These are phyloP conservation scores for Punica granatum DNA, from an alignment of 345 rosid species.

Conservation along the genomic window DNA sequence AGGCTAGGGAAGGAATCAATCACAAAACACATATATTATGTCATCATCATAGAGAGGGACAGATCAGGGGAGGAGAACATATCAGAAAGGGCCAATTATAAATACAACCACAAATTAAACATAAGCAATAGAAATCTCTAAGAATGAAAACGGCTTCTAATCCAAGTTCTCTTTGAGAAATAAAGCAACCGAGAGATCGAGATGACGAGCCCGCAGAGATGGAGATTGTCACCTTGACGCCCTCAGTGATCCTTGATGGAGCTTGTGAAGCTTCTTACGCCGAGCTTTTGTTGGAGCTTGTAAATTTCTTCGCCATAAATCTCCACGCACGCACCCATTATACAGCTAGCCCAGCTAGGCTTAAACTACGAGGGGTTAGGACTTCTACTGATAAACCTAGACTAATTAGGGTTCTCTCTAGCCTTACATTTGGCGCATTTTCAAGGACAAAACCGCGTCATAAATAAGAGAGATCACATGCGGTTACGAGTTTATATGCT, in stretches of 20 bases:
- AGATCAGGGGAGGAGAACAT: neutral
- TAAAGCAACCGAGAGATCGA: neutral
- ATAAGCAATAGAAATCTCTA: neutral
- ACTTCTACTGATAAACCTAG: neutral
- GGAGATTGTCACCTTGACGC: neutral
- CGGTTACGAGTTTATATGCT: neutral
- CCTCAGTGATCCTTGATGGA: too few species aligned
- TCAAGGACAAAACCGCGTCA: neutral
- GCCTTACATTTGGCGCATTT: neutral
- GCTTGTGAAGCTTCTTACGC: too few species aligned
- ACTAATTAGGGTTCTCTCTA: neutral
- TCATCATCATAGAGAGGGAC: neutral
- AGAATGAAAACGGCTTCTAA: neutral
- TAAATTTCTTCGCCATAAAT: neutral
- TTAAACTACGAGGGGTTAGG: neutral
- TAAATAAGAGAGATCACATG: neutral
- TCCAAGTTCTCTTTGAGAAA: neutral
- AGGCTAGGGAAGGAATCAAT: constrained; percentile 2
- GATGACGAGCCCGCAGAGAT: neutral
- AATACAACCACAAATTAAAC: neutral
- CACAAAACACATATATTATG: neutral
- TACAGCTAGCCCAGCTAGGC: constrained; percentile 1
- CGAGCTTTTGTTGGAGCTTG: too few species aligned
- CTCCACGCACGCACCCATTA: neutral
- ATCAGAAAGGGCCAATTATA: neutral